Evolutionary conservation across 257 asterid species (phyloP).

Genomic region (Nicotiana knightiana): DNA sequence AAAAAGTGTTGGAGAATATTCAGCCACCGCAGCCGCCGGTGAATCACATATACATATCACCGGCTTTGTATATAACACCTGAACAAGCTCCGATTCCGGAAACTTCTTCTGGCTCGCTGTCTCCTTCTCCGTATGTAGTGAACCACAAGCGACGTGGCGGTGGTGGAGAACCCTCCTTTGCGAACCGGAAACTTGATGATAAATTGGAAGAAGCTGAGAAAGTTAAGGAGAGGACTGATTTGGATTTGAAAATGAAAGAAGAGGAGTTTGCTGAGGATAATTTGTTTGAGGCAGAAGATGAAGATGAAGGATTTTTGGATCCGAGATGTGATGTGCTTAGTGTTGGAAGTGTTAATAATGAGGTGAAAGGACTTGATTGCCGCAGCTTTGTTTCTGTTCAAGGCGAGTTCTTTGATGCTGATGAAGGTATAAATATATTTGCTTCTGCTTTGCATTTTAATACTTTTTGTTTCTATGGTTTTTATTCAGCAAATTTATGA

Average conservation of each 20-base stretch:
- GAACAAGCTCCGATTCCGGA: conserved; percentile 65
- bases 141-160: conserved; percentile 75
- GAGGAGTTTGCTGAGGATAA: conserved; percentile 5
- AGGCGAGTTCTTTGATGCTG: conserved; percentile 81
- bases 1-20: not conserved
- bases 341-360: conserved; percentile 31
- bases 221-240: not conserved
- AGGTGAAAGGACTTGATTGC: conserved; percentile 36
- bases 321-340: conserved; percentile 28
- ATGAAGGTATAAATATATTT: conserved; percentile 43
- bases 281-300: conserved; percentile 20
- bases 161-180: conserved; percentile 16
- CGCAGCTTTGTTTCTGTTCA: conserved; percentile 54
- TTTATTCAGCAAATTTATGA: not conserved
- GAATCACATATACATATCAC: conserved; percentile 65
- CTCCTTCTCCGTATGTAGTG: conserved; percentile 76
- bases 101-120: conserved; percentile 25
- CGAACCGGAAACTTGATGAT: conserved; percentile 15
- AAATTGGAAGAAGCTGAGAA: conserved; percentile 6
- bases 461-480: not conserved
- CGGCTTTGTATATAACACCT: conserved; percentile 71
- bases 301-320: conserved; percentile 37
- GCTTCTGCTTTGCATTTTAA: not conserved
- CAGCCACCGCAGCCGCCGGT: conserved; percentile 7
- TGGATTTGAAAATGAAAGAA: not conserved